Evolutionary conservation across 2,329 filamentous ascomycete genomes (phyloP).

Genomic region (Talaromyces sp.): DNA sequence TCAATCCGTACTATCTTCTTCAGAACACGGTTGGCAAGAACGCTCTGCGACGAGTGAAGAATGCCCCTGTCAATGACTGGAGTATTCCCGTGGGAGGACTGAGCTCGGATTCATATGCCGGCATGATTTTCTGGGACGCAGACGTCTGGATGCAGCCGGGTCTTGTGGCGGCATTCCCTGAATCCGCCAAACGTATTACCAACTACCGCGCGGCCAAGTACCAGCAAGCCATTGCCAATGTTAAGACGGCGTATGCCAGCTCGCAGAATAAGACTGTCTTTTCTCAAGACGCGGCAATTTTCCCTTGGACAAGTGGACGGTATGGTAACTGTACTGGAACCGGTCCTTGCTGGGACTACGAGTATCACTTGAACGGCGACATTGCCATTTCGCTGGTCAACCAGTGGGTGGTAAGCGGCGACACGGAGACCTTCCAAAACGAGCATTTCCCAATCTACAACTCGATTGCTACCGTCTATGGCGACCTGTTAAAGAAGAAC

Average conservation of each 20-base stretch:
- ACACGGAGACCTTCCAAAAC: conserved; percentile 50
- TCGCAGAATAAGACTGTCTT: conserved; percentile 57
- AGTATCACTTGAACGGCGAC: conserved; percentile 67
- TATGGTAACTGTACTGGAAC: conserved; percentile 64
- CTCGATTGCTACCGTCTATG: conserved; percentile 56
- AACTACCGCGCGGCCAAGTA: conserved; percentile 58
- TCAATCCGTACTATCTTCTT: conserved; percentile 43
- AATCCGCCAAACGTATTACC: conserved; percentile 56
- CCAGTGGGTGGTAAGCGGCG: conserved; percentile 55
- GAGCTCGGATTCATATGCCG: conserved; percentile 61
- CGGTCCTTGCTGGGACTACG: conserved; percentile 62
- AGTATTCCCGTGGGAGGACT: conserved; percentile 65
- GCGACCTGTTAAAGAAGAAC: conserved; percentile 56
- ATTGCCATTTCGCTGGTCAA: conserved; percentile 59
- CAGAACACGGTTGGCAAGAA: conserved; percentile 49
- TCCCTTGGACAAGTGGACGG: conserved; percentile 62
- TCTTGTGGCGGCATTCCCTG: conserved; percentile 57
- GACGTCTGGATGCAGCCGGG: conserved; percentile 66
- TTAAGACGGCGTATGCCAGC: conserved; percentile 48
- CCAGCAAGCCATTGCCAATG: conserved; percentile 55
- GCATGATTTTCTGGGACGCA: conserved; percentile 60
- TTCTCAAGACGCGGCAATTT: conserved; percentile 54
- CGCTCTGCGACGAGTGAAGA: conserved; percentile 45
- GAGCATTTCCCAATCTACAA: conserved; percentile 59
- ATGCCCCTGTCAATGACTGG: conserved; percentile 51